phyloP scores from a whole-genome alignment of 345 rosid genomes.

The Aquilaria sinensis region DNA sequence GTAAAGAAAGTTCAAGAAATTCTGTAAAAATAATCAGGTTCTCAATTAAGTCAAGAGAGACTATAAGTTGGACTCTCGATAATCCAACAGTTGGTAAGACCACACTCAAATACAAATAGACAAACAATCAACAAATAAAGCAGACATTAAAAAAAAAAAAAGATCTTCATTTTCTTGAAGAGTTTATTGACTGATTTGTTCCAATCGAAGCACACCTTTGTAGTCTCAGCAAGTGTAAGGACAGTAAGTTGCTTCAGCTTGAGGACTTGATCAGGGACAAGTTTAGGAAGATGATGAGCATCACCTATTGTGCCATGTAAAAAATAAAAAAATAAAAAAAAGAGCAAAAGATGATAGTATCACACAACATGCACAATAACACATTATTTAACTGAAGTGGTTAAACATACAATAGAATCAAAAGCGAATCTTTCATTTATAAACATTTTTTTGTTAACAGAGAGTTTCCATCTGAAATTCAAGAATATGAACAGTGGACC shows the following conservation, averaged over 20 bases:
- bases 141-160: not conserved
- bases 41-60: not conserved
- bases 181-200: not conserved
- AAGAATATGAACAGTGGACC: too few relatives aligned
- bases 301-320: conserved; percentile 36
- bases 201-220: conserved; percentile 44
- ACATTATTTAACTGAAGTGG: too few relatives aligned
- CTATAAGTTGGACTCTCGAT: not conserved
- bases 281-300: conserved; percentile 41
- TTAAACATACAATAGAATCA: too few relatives aligned
- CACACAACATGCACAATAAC: too few relatives aligned
- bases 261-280: conserved; percentile 75
- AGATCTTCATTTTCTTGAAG: not conserved
- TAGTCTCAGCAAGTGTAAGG: conserved; percentile 84
- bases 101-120: not conserved
- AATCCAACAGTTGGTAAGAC: not conserved
- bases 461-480: too few relatives aligned
- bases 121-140: not conserved
- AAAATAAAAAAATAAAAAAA: too few relatives aligned
- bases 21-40: not conserved
- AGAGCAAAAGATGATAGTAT: too few relatives aligned
- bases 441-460: too few relatives aligned
- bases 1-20: conserved; percentile 1
- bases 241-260: conserved; percentile 95
- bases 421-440: too few relatives aligned